Evolutionary conservation across 208 protist genomes (phyloP).

Genomic region (Acanthamoeba sp.): DNA sequence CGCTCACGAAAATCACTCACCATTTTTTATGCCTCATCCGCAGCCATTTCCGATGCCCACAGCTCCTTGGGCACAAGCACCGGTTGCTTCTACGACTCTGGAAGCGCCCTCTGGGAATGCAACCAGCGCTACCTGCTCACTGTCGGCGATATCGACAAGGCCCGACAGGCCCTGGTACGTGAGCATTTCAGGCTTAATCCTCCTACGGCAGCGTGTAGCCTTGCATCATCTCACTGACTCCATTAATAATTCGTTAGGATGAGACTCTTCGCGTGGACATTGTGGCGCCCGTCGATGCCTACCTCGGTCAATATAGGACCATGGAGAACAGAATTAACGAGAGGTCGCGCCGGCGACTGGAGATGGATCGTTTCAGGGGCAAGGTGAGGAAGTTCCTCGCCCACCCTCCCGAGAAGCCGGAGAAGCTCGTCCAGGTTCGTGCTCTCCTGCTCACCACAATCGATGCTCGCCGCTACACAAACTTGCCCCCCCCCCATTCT

Average conservation of each 20-base stretch:
- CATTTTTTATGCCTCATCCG: background rate
- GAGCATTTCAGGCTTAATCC: background rate
- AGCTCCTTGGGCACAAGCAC: background rate
- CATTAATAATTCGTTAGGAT: background rate
- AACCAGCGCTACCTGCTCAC: slow-evolving; percentile 23
- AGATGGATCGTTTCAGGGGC: slow-evolving; percentile 22
- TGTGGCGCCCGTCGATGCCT: background rate
- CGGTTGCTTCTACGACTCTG: background rate
- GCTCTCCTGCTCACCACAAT: background rate
- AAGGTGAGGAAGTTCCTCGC: slow-evolving; percentile 28
- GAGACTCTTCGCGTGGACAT: slow-evolving; percentile 6
- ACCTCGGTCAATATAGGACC: slow-evolving; percentile 11
- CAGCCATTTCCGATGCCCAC: slow-evolving; percentile 16
- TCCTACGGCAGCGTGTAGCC: background rate
- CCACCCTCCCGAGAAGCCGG: slow-evolving; percentile 19
- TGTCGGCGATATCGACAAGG: slow-evolving; percentile 19
- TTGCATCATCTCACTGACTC: no score
- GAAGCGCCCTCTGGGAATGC: slow-evolving; percentile 11
- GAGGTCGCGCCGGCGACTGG: background rate
- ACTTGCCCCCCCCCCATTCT: no score
- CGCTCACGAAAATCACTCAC: background rate
- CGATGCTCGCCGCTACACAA: background rate
- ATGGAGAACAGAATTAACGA: background rate
- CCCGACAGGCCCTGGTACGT: slow-evolving; percentile 33
- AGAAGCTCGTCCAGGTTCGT: slow-evolving; percentile 28